Percentiles rank a stretch among this genome's conserved stretches.
Conservation (phyloP, 2,329 filamentous ascomycete genomes). For the Didymella lethalis region DNA sequence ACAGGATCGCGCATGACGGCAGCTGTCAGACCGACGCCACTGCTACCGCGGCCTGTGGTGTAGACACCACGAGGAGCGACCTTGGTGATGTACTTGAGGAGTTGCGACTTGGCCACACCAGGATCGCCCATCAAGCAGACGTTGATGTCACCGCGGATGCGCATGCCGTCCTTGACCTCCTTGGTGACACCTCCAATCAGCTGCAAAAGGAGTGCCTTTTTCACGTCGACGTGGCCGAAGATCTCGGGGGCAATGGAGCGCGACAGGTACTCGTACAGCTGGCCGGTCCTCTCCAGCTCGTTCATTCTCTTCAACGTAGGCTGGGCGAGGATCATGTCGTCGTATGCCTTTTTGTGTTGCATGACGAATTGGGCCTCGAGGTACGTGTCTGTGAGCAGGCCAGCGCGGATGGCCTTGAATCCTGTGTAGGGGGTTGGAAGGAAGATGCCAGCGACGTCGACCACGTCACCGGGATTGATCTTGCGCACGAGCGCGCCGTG, state of each 20-base stretch:
- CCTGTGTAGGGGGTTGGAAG: constrained; percentile 98
- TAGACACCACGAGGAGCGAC: constrained; percentile 92
- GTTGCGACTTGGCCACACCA: constrained; percentile 98
- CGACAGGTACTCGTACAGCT: constrained; percentile 94
- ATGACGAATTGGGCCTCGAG: constrained; percentile 91
- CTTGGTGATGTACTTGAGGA: constrained; percentile 98
- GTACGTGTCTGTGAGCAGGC: constrained; percentile 96
- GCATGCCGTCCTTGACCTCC: constrained; percentile 97
- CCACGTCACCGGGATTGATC: constrained; percentile 91
- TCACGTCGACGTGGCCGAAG: constrained; percentile 94
- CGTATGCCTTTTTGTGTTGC: constrained; percentile 98
- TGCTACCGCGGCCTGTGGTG: constrained; percentile 81
- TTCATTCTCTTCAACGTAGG: constrained; percentile 84
- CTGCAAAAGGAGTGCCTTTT: constrained; percentile 94
- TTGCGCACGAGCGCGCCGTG: constrained; percentile 85
- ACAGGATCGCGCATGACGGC: constrained; percentile 85
- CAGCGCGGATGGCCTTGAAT: constrained; percentile 95
- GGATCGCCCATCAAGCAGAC: constrained; percentile 99
- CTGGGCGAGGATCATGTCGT: constrained; percentile 85
- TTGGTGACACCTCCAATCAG: constrained; percentile 96
- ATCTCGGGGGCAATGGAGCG: constrained; percentile 98
- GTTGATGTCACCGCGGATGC: constrained; percentile 98
- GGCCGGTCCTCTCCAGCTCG: constrained; percentile 81
- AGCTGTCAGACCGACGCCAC: constrained; percentile 81
- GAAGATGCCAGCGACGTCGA: constrained; percentile 95